These are phyloP conservation scores for Gentiana macrophylla DNA, from an alignment of 257 asterid genomes.

Conservation along the genomic window DNA sequence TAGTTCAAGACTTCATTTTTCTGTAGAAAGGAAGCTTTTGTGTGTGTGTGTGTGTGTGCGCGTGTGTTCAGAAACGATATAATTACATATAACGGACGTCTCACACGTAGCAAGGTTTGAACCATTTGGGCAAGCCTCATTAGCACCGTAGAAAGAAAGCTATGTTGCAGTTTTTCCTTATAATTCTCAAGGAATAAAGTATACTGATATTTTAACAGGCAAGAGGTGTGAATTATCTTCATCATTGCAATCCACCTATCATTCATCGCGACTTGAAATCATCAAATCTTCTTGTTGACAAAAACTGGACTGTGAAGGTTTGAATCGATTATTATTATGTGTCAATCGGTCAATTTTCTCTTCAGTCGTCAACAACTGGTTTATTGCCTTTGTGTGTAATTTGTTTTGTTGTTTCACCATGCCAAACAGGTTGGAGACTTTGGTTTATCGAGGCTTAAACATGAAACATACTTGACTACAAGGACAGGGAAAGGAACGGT, in stretches of 20 bases:
- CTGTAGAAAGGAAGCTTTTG: too few relatives aligned
- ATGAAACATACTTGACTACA: slow-evolving; percentile 76
- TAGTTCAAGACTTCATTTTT: too few relatives aligned
- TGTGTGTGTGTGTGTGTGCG: too few relatives aligned
- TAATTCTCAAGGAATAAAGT: neutral
- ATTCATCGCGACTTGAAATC: slow-evolving; percentile 91
- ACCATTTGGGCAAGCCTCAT: too few relatives aligned
- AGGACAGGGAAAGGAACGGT: slow-evolving; percentile 83
- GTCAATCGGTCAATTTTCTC: slow-evolving; percentile 2
- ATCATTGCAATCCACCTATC: slow-evolving; percentile 76
- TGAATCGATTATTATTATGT: slow-evolving; percentile 8
- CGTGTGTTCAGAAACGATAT: too few relatives aligned
- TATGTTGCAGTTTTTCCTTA: neutral
- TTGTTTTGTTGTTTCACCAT: neutral
- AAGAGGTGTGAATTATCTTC: slow-evolving; percentile 95
- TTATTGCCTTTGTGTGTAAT: neutral
- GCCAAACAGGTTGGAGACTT: slow-evolving; percentile 84
- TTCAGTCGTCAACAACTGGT: slow-evolving; percentile 7
- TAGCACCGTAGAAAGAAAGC: too few relatives aligned
- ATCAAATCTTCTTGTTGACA: slow-evolving; percentile 95
- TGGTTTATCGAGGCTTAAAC: slow-evolving; percentile 89
- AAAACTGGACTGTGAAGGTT: slow-evolving; percentile 97
- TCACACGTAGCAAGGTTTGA: too few relatives aligned
- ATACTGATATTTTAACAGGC: slow-evolving; percentile 40
- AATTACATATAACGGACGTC: too few relatives aligned